Conservation (phyloP, 768 basidiomycete species). For the Pilatotrama ljubarskyi region DNA sequence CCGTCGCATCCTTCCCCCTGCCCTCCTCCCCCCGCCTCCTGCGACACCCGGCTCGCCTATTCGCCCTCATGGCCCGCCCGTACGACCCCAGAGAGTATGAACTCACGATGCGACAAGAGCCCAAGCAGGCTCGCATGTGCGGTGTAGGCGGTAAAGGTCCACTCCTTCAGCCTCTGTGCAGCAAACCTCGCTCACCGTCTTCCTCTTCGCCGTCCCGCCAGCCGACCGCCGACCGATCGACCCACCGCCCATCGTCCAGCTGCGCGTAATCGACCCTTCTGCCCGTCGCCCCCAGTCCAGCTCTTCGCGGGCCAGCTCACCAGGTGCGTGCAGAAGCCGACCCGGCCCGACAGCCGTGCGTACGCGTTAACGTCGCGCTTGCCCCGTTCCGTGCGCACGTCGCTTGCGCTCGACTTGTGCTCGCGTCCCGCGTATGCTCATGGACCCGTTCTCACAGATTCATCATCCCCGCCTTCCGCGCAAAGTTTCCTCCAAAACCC, state of each 20-base stretch:
- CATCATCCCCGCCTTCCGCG: constrained; percentile 27
- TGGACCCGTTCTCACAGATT: constrained; percentile 5
- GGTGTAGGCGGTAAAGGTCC: constrained; percentile 80
- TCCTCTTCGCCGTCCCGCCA: constrained; percentile 30
- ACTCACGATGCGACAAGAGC: constrained; percentile 84
- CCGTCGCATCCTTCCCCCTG: constrained; percentile 20
- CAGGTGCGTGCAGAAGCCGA: constrained; percentile 19
- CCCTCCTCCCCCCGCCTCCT: constrained; percentile 10
- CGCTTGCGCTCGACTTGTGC: neutral
- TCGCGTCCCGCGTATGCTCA: neutral
- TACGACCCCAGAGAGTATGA: constrained; percentile 70
- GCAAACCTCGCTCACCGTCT: constrained; percentile 7
- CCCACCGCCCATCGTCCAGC: constrained; percentile 95
- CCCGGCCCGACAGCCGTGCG: too few species aligned
- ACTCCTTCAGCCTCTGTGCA: constrained; percentile 17
- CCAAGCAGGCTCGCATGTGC: constrained; percentile 90
- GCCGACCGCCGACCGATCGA: constrained; percentile 96
- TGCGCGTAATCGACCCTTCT: constrained; percentile 77
- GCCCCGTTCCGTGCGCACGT: too few species aligned
- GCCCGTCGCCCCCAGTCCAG: constrained; percentile 28
- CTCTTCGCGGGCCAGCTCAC: constrained; percentile 28
- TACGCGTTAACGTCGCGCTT: too few species aligned
- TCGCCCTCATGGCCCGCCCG: constrained; percentile 21
- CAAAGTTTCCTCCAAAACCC: constrained; percentile 83
- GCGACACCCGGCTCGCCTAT: constrained; percentile 1